phyloP scores from a whole-genome alignment of 208 protist species.

The Lotmaria passim region DNA sequence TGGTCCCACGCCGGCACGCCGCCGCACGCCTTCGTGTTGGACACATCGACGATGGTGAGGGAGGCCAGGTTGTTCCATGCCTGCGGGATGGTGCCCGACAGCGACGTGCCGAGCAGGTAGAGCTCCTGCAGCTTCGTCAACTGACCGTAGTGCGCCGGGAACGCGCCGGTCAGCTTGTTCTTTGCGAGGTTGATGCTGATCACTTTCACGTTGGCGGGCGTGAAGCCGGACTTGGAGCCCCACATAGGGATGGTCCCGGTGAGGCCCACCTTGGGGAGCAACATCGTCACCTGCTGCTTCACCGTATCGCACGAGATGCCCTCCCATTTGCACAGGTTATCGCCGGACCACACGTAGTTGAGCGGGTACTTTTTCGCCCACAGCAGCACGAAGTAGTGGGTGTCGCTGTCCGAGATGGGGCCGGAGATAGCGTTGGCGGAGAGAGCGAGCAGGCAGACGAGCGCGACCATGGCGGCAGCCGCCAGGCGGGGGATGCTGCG shows the following conservation, averaged over 20 bases:
- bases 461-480: constrained; percentile 1
- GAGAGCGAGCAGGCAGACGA: constrained; percentile 7
- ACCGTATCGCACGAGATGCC: constrained; percentile 43
- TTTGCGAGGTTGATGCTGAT: constrained; percentile 35
- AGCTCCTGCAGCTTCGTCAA: constrained; percentile 34
- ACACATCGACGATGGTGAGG: constrained; percentile 32
- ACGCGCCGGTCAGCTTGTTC: constrained; percentile 34
- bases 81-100: constrained; percentile 42
- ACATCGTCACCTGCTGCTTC: constrained; percentile 30
- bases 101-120: constrained; percentile 31
- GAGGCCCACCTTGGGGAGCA: constrained; percentile 30
- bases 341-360: constrained; percentile 43
- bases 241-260: constrained; percentile 34
- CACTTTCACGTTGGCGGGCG: constrained; percentile 29
- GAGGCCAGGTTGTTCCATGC: constrained; percentile 35
- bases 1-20: constrained; percentile 39
- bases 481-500: background rate
- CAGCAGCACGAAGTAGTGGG: constrained; percentile 36
- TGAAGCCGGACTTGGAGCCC: constrained; percentile 16
- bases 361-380: constrained; percentile 29
- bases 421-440: background rate
- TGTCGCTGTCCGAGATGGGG: constrained; percentile 32
- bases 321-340: constrained; percentile 48
- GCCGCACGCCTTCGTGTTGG: constrained; percentile 46
- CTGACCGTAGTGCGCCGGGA: constrained; percentile 37